Percentiles rank a stretch among this genome's conserved stretches.
Conservation (phyloP, 1,284 basidiomycete species). For the Schizophyllum commune region DNA sequence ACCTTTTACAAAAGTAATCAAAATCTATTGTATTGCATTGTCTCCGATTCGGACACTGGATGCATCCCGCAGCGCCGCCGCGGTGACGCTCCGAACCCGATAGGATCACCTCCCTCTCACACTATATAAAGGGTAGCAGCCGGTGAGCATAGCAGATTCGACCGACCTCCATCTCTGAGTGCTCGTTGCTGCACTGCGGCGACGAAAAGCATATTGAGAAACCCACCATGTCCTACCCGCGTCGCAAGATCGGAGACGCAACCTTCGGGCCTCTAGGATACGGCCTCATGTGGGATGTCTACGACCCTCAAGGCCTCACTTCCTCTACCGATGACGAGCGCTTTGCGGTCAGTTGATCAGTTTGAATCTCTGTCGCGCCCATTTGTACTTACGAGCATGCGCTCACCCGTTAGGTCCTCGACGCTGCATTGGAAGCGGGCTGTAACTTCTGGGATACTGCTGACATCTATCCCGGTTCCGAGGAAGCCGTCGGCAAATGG, state of each 20-base stretch:
- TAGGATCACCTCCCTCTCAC: too few species aligned
- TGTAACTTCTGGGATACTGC: conserved; percentile 34
- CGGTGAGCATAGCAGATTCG: too few species aligned
- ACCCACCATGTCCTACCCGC: too few species aligned
- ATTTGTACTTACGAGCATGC: not conserved
- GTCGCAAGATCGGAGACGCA: conserved; percentile 21
- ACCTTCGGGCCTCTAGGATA: conserved; percentile 27
- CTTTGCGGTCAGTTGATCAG: conserved; percentile 25
- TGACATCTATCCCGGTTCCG: conserved; percentile 27
- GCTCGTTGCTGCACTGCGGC: too few species aligned
- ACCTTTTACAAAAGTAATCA: too few species aligned
- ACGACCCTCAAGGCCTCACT: conserved; percentile 26
- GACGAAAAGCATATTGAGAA: too few species aligned
- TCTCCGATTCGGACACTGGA: too few species aligned
- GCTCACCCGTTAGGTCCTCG: conserved; percentile 17
- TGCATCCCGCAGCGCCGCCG: too few species aligned
- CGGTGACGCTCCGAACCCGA: too few species aligned
- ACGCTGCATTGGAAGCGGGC: conserved; percentile 22
- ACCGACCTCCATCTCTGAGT: too few species aligned
- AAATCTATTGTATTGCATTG: too few species aligned
- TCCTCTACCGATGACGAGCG: conserved; percentile 31
- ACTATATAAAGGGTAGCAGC: too few species aligned
- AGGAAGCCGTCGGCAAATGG: conserved; percentile 34
- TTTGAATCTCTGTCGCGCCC: not conserved
- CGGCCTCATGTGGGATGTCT: conserved; percentile 29